Conservation (phyloP, 768 basidiomycete genomes). For the Rhodotorula paludigena region DNA sequence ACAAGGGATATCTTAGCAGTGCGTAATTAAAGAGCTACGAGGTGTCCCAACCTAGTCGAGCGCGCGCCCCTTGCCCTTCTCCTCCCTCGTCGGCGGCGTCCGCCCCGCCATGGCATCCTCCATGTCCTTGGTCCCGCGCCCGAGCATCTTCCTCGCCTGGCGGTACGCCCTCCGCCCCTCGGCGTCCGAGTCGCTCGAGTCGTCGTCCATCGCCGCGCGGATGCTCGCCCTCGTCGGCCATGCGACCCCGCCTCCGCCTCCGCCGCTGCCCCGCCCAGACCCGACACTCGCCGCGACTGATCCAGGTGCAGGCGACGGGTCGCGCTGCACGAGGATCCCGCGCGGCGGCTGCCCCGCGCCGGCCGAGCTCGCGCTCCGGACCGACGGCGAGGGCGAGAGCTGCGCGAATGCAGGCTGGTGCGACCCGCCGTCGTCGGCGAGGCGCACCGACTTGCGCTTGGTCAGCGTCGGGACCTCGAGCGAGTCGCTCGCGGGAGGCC, state of each 20-base stretch:
- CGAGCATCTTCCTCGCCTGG: slow-evolving; percentile 25
- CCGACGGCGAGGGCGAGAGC: slow-evolving; percentile 22
- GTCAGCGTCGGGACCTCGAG: not conserved
- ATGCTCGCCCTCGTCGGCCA: too few species aligned
- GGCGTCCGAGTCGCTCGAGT: slow-evolving; percentile 6
- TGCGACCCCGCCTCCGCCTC: not conserved
- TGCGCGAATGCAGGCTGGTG: not conserved
- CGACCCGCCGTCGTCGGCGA: slow-evolving; percentile 17
- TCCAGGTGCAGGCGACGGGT: slow-evolving; percentile 4
- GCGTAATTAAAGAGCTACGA: too few species aligned
- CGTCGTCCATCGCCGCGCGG: too few species aligned
- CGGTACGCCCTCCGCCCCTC: slow-evolving; percentile 15
- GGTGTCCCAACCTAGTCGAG: too few species aligned
- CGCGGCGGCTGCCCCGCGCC: not conserved
- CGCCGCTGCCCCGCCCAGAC: too few species aligned
- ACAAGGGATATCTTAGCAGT: too few species aligned
- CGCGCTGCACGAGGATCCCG: slow-evolving; percentile 29
- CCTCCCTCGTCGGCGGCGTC: slow-evolving; percentile 1
- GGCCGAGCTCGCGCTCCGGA: slow-evolving; percentile 17
- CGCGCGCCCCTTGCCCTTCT: slow-evolving; percentile 28
- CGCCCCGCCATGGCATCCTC: slow-evolving; percentile 5
- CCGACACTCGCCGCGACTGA: slow-evolving; percentile 2
- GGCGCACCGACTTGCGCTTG: slow-evolving; percentile 37
- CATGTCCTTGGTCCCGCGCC: slow-evolving; percentile 17
- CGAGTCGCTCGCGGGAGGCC: not conserved